Conservation (phyloP, 2,329 filamentous ascomycete genomes). For the Periconia sp. region DNA sequence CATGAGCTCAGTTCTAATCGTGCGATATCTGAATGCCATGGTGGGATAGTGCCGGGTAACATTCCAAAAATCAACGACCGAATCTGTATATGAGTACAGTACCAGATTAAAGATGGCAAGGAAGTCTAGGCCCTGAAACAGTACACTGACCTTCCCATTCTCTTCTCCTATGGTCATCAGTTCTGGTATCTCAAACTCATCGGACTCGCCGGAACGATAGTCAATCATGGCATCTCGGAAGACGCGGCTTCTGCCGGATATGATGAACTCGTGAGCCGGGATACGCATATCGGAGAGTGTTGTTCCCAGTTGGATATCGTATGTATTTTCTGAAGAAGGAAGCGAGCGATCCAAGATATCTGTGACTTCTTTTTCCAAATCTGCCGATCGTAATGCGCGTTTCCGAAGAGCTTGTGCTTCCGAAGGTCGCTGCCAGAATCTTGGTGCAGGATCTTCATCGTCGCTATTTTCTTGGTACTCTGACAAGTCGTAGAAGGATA, state of each 20-base stretch:
- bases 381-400: conserved; percentile 65
- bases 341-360: conserved; percentile 48
- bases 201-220: conserved; percentile 61
- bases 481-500: conserved; percentile 69
- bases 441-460: conserved; percentile 52
- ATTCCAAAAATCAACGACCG: conserved; percentile 84
- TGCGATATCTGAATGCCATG: conserved; percentile 75
- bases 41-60: conserved; percentile 70
- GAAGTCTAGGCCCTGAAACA: conserved; percentile 75
- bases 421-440: conserved; percentile 57
- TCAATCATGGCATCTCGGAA: conserved; percentile 65
- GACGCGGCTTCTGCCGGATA: conserved; percentile 74
- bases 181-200: conserved; percentile 65
- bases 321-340: conserved; percentile 49
- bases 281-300: conserved; percentile 72
- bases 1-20: conserved; percentile 86
- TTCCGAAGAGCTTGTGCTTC: conserved; percentile 60
- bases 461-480: conserved; percentile 49
- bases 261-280: conserved; percentile 82
- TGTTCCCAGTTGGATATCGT: conserved; percentile 56
- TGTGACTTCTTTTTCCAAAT: conserved; percentile 69
- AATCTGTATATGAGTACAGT: conserved; percentile 81
- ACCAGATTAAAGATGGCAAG: conserved; percentile 80
- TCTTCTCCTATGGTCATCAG: conserved; percentile 63
- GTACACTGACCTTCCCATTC: conserved; percentile 62